Base-by-base conservation (phyloP, 805 yeast genomes). In the Sugiyamaella valdiviana region DNA sequence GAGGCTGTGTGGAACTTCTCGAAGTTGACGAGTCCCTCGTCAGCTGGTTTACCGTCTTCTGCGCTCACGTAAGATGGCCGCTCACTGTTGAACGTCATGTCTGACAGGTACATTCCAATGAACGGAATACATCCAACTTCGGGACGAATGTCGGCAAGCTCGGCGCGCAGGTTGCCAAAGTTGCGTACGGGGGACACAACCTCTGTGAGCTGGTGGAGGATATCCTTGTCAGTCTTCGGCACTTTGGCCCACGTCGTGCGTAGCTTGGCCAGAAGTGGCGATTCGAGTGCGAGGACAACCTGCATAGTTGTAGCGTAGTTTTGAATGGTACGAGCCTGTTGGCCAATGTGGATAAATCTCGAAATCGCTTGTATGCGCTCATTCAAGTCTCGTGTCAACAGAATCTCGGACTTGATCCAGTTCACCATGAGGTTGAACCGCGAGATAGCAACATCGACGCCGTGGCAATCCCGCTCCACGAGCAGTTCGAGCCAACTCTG, bases 231-330 rank as follows among this genome's bases (percentile, higher is more conserved):
- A 10, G 84, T 86, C 0, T 83, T 82, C 21, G 83, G 78, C 36
- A 91, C 68, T 45, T 74, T 66, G 53, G 77, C 72, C 96, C 96
- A 89, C 1, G 95, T 88, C 14, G 74, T 76, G 45, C 73, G 74
- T 57, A 84, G 69, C 51, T 74, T 71, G 61, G 75, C 77, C 39
- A 86, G 73, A 50, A 77, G 75, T 35, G 74, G 77, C 3, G 93
- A 79, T 19, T 83, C 83, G 52, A 91, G 72, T 0, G 95, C 97
- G 46, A 90, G 70, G 12, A 86, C 75, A 39, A 93, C 79, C 66
- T 91, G 96, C 83, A 88, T 84, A 66, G 88, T 69, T 0, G 97
- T 84, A 7, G 95, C 81, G 63, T 74, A 89, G 65, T 91, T 91
- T 63, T 90, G 97, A 48, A 84, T 62, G 10, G 67, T 66, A 40